phyloP scores from a whole-genome alignment of 495 filamentous ascomycete species.

The Neurospora africana region DNA sequence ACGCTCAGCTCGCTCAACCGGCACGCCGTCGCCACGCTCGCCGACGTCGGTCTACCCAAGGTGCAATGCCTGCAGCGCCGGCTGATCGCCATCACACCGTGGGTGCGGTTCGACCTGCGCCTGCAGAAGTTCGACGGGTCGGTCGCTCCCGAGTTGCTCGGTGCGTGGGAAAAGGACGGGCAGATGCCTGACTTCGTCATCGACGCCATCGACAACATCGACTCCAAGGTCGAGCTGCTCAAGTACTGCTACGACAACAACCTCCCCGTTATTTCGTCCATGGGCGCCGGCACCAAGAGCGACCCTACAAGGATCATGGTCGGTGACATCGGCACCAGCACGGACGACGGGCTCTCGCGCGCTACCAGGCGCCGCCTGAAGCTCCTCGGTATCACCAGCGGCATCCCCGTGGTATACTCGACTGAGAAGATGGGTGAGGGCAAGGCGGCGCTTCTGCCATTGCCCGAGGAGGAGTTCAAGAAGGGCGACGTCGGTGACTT shows the following conservation, averaged over 20 bases:
- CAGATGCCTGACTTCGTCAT: slow-evolving; percentile 75
- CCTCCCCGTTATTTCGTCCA: slow-evolving; percentile 79
- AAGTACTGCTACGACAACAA: slow-evolving; percentile 71
- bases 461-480: slow-evolving; percentile 77
- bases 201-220: slow-evolving; percentile 97
- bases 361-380: slow-evolving; percentile 72
- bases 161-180: slow-evolving; percentile 45
- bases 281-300: slow-evolving; percentile 96
- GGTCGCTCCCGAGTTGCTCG: slow-evolving; percentile 54
- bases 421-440: slow-evolving; percentile 85
- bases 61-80: slow-evolving; percentile 70
- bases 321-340: slow-evolving; percentile 81
- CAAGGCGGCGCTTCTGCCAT: slow-evolving; percentile 78
- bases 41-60: slow-evolving; percentile 92
- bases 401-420: slow-evolving; percentile 87
- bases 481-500: slow-evolving; percentile 85
- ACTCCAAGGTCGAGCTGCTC: slow-evolving; percentile 86
- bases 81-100: slow-evolving; percentile 77
- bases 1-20: slow-evolving; percentile 86
- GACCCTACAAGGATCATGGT: slow-evolving; percentile 89
- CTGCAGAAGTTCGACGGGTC: slow-evolving; percentile 72
- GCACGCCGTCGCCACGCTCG: slow-evolving; percentile 86
- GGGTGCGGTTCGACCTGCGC: slow-evolving; percentile 79
- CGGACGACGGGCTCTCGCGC: slow-evolving; percentile 82
- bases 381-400: slow-evolving; percentile 64